A percentile compares a stretch with the other conserved stretches of the same genome.
phyloP scores from a whole-genome alignment of 495 filamentous ascomycete genomes.

The Daldinia decipiens region DNA sequence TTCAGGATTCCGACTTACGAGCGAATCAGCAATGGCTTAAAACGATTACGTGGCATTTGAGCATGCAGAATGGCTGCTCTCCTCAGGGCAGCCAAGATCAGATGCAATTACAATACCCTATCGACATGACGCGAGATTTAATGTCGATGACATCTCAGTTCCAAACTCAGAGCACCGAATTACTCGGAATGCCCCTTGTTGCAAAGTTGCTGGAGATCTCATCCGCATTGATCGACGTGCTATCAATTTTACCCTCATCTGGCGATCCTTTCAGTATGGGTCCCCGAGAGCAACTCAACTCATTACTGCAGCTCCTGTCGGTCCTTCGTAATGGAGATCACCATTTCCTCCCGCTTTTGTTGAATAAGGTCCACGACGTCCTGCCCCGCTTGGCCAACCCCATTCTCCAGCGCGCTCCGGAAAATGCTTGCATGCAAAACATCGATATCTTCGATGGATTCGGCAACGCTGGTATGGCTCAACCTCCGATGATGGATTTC shows the following conservation, averaged over 20 bases:
- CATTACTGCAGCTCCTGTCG: slow-evolving; percentile 72
- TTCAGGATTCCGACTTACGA: slow-evolving; percentile 74
- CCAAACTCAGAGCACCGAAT: slow-evolving; percentile 49
- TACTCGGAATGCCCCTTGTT: slow-evolving; percentile 56
- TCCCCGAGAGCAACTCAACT: slow-evolving; percentile 77
- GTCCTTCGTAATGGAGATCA: slow-evolving; percentile 74
- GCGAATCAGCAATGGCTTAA: slow-evolving; percentile 87
- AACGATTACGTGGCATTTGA: slow-evolving; percentile 80
- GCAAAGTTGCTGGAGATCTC: slow-evolving; percentile 83
- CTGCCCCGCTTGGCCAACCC: slow-evolving; percentile 68
- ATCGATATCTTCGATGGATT: slow-evolving; percentile 70
- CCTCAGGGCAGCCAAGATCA: slow-evolving; percentile 60
- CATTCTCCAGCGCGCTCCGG: slow-evolving; percentile 64
- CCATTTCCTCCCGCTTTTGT: slow-evolving; percentile 74
- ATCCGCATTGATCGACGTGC: slow-evolving; percentile 76
- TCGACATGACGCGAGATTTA: slow-evolving; percentile 75
- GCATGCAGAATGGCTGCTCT: slow-evolving; percentile 59
- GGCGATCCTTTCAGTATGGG: slow-evolving; percentile 69
- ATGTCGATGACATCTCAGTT: slow-evolving; percentile 72
- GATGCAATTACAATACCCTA: slow-evolving; percentile 75
- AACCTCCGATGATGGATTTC: slow-evolving; percentile 50
- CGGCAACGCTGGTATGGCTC: slow-evolving; percentile 61
- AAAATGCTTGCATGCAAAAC: slow-evolving; percentile 54
- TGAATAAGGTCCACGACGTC: slow-evolving; percentile 74
- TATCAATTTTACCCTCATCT: slow-evolving; percentile 70